These are phyloP conservation scores for Colletotrichum liaoningense DNA, from an alignment of 2,329 filamentous ascomycete species.

Conservation along the genomic window DNA sequence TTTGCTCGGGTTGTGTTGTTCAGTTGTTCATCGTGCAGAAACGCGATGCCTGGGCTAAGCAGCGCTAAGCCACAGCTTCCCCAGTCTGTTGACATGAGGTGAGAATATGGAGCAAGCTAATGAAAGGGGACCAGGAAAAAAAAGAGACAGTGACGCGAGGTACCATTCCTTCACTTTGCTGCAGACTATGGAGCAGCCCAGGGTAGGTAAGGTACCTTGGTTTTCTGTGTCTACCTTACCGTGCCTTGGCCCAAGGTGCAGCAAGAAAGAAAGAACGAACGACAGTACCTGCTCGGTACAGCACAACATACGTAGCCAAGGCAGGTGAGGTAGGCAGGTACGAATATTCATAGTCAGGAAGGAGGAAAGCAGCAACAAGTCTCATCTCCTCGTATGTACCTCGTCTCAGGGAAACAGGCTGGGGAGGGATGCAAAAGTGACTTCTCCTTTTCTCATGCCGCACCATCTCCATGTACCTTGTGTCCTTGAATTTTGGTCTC, in stretches of 20 bases:
- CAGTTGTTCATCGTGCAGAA: conserved; percentile 27
- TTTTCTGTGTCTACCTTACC: background rate
- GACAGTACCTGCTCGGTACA: background rate
- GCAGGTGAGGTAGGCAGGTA: background rate
- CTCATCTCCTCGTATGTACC: background rate
- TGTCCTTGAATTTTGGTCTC: background rate
- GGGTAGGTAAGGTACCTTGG: background rate
- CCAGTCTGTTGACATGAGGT: conserved; percentile 31
- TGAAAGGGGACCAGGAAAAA: background rate
- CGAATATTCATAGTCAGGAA: background rate
- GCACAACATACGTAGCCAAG: background rate
- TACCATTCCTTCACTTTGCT: background rate
- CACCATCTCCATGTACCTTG: background rate
- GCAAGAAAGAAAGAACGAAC: background rate
- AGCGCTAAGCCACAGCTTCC: conserved; percentile 36
- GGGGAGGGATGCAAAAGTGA: conserved; percentile 26
- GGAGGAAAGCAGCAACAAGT: background rate
- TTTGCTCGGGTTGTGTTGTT: conserved; percentile 11
- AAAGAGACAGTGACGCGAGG: background rate
- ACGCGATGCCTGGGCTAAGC: conserved; percentile 30
- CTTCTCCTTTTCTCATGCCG: conserved; percentile 28
- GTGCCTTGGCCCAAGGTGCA: background rate
- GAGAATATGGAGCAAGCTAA: conserved; percentile 14
- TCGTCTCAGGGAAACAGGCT: conserved; percentile 2
- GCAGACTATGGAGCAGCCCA: background rate